These are phyloP conservation scores for Chrysanthemum seticuspe DNA, from an alignment of 129 eudicot genomes.

Conservation along the genomic window DNA sequence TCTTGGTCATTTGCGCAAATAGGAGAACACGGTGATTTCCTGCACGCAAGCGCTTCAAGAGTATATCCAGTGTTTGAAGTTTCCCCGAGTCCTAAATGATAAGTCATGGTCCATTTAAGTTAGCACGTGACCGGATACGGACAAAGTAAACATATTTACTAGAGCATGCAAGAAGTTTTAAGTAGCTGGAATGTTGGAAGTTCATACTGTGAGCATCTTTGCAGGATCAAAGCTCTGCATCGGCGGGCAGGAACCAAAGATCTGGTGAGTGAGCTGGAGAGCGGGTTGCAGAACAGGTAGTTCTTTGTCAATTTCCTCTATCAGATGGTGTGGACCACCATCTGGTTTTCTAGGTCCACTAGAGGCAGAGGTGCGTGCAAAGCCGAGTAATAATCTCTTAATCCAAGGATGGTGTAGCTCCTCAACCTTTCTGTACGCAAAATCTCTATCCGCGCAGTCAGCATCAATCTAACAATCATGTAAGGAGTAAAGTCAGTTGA, in stretches of 20 bases:
- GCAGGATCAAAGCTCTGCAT: constrained; percentile 96
- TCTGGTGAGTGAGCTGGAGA: constrained; percentile 76
- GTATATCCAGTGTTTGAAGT: constrained; percentile 93
- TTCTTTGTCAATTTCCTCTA: constrained; percentile 76
- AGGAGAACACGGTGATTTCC: constrained; percentile 93
- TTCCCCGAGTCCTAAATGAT: constrained; percentile 86
- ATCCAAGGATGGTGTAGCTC: constrained; percentile 94
- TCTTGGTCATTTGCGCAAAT: constrained; percentile 98
- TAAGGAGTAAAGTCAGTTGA: constrained; percentile 9
- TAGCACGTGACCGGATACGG: constrained; percentile 3
- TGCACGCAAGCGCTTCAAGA: constrained; percentile 88
- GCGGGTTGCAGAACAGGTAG: constrained; percentile 83
- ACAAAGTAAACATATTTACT: not conserved
- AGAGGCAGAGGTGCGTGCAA: constrained; percentile 83
- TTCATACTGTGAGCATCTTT: constrained; percentile 82
- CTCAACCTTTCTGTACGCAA: constrained; percentile 70
- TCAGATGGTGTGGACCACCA: constrained; percentile 63
- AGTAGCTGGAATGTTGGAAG: constrained; percentile 8
- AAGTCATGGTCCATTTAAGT: constrained; percentile 21
- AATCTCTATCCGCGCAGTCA: constrained; percentile 82
- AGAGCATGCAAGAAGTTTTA: not conserved
- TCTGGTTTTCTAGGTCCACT: constrained; percentile 84
- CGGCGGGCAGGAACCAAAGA: constrained; percentile 97
- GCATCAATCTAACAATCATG: constrained; percentile 56
- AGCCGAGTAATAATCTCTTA: constrained; percentile 78